Evolutionary conservation across 495 filamentous ascomycete genomes (phyloP).

Genomic region (Lasiosphaeria ovina): DNA sequence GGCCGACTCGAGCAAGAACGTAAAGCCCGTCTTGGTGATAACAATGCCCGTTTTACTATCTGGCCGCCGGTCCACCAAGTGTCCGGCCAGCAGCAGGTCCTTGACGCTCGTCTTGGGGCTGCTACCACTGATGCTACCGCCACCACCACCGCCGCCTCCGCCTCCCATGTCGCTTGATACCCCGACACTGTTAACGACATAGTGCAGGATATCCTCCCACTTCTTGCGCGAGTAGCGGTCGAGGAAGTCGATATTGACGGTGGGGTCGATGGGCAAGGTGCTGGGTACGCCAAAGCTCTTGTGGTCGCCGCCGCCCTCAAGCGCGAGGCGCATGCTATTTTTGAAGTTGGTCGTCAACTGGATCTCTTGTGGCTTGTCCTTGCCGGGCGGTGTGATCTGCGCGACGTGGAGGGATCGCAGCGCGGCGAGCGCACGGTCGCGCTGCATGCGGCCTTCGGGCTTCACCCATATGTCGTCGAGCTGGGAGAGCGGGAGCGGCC

Average conservation of each 20-base stretch:
- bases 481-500: constrained; percentile 68
- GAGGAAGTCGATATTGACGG: constrained; percentile 65
- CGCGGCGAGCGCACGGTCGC: constrained; percentile 76
- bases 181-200: constrained; percentile 69
- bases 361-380: constrained; percentile 62
- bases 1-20: constrained; percentile 89
- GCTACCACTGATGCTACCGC: constrained; percentile 4
- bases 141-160: constrained; percentile 27
- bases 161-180: constrained; percentile 28
- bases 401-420: constrained; percentile 83
- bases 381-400: constrained; percentile 53
- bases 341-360: constrained; percentile 73
- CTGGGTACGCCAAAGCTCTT: constrained; percentile 87
- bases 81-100: constrained; percentile 70
- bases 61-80: constrained; percentile 67
- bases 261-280: constrained; percentile 52
- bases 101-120: constrained; percentile 76
- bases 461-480: constrained; percentile 78
- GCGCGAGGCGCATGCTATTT: constrained; percentile 71
- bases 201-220: constrained; percentile 95
- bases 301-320: constrained; percentile 82
- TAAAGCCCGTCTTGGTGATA: constrained; percentile 91
- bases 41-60: constrained; percentile 50
- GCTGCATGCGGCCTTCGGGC: constrained; percentile 67
- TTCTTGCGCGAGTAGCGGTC: constrained; percentile 83